Evolutionary conservation across 331 rosid genomes (phyloP).

Genomic region (Quercus tomentella): DNA sequence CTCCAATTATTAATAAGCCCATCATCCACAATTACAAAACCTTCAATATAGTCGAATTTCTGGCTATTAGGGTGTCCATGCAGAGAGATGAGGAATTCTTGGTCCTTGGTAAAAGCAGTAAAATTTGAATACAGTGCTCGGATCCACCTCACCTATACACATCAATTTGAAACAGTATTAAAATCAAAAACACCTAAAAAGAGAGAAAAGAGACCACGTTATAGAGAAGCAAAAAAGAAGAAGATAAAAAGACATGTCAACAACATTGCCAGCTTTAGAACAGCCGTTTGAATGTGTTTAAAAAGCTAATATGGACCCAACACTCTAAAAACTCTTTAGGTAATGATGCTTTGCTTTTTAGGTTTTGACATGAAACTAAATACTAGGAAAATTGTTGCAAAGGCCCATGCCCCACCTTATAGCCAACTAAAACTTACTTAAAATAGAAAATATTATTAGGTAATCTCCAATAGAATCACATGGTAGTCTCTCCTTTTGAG

Average conservation of each 20-base stretch:
- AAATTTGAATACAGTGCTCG: constrained; percentile 83
- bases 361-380: constrained; percentile 34
- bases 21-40: constrained; percentile 91
- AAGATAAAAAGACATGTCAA: constrained; percentile 19
- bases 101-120: constrained; percentile 62
- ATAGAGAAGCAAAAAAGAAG: background rate
- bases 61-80: constrained; percentile 47
- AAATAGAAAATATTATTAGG: too few species aligned
- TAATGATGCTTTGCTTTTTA: constrained; percentile 30
- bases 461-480: too few species aligned
- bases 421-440: constrained; percentile 18
- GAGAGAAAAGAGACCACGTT: constrained; percentile 16
- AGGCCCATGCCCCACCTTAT: constrained; percentile 28
- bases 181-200: background rate
- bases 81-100: constrained; percentile 80
- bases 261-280: constrained; percentile 40
- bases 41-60: constrained; percentile 89
- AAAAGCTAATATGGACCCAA: constrained; percentile 21
- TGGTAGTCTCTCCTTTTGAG: too few species aligned
- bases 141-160: constrained; percentile 81
- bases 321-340: constrained; percentile 18
- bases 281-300: constrained; percentile 26
- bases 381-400: constrained; percentile 27
- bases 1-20: constrained; percentile 94
- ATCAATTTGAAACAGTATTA: background rate